phyloP scores from a whole-genome alignment of 2,329 filamentous ascomycete species.

The Juglanconis sp. region DNA sequence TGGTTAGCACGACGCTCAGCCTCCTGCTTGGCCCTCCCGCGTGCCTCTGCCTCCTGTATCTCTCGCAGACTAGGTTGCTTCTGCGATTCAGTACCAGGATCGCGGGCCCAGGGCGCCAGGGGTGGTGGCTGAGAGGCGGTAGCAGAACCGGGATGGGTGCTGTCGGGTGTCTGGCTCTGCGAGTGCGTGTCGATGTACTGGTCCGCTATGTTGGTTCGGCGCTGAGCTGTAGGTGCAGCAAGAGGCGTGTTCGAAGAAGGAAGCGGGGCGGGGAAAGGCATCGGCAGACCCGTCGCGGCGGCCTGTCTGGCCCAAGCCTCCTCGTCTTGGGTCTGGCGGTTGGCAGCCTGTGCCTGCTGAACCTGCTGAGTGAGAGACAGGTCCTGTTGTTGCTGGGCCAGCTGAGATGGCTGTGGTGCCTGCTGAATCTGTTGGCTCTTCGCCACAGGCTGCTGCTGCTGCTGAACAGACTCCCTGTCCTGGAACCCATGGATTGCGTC shows the following conservation, averaged over 20 bases:
- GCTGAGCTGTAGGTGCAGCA: constrained; percentile 84
- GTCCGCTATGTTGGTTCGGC: constrained; percentile 80
- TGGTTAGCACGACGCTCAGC: constrained; percentile 70
- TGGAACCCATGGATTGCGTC: constrained; percentile 16
- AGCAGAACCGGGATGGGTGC: constrained; percentile 33
- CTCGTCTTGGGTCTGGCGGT: constrained; percentile 49
- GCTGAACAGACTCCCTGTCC: constrained; percentile 21
- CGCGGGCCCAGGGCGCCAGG: constrained; percentile 92
- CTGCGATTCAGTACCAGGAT: constrained; percentile 64
- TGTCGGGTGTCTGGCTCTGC: constrained; percentile 72
- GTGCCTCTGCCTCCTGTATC: constrained; percentile 93
- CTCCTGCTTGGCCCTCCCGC: constrained; percentile 86
- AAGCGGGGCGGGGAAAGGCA: constrained; percentile 69
- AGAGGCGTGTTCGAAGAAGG: constrained; percentile 76
- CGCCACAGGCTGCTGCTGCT: constrained; percentile 18
- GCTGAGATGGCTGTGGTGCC: constrained; percentile 22
- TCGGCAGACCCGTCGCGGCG: constrained; percentile 63
- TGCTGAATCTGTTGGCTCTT: constrained; percentile 19
- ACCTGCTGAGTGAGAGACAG: constrained; percentile 81
- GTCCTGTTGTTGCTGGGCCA: constrained; percentile 35
- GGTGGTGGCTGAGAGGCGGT: constrained; percentile 57
- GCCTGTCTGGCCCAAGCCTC: constrained; percentile 55
- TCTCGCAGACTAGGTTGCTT: constrained; percentile 92
- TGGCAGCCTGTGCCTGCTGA: constrained; percentile 53
- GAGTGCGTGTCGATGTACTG: constrained; percentile 59